Percentiles rank a stretch among this genome's conserved stretches.
Evolutionary conservation across 495 filamentous ascomycete species (phyloP).

Genomic region (Neurospora hispaniola): DNA sequence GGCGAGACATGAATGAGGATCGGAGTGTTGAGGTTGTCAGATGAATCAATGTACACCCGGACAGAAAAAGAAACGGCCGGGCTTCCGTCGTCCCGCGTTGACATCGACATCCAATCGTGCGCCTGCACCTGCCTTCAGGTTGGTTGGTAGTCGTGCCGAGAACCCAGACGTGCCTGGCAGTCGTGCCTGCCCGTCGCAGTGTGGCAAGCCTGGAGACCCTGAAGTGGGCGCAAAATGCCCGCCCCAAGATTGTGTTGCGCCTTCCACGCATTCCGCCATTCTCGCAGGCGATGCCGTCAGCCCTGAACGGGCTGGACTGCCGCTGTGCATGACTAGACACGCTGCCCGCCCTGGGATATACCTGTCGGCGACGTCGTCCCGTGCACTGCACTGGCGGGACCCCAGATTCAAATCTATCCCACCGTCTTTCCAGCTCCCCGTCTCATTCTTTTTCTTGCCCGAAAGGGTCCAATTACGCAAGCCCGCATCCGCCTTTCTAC

Average conservation of each 20-base stretch:
- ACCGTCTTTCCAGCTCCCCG: conserved; percentile 2
- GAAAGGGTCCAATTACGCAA: neutral
- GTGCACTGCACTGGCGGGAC: neutral
- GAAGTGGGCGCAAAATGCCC: neutral
- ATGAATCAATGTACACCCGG: neutral
- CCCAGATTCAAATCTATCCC: conserved; percentile 1
- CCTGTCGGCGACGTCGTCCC: neutral
- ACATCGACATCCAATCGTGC: neutral
- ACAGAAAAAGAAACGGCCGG: neutral
- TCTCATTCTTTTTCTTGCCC: neutral
- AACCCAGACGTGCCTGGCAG: neutral
- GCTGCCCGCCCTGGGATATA: neutral
- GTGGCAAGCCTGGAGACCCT: neutral
- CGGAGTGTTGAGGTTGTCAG: neutral
- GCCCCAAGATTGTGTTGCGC: neutral
- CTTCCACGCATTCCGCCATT: conserved; percentile 17
- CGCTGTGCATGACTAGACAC: neutral
- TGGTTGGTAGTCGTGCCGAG: neutral
- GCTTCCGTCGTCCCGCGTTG: neutral
- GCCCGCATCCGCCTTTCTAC: neutral
- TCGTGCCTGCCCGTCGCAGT: neutral
- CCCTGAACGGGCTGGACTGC: conserved; percentile 11
- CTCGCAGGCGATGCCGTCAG: conserved; percentile 21
- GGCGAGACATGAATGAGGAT: neutral
- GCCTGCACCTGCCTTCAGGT: neutral